These are phyloP conservation scores for Pythium oligandrum DNA, from an alignment of 352 stramenopile genomes.

Conservation along the genomic window DNA sequence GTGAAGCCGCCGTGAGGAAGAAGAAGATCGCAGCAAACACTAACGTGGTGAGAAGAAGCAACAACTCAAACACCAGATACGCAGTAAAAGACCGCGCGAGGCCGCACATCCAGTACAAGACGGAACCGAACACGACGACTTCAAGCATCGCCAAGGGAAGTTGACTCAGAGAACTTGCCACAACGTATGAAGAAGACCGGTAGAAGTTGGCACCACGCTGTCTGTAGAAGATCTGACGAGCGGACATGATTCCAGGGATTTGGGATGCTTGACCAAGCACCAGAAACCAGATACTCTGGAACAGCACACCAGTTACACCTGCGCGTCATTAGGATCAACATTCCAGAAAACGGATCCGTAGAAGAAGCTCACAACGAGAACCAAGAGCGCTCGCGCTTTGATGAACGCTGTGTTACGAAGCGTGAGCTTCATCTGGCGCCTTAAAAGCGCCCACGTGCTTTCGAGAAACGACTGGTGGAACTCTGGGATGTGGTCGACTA, in stretches of 20 bases:
- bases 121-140: constrained; percentile 47
- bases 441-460: constrained; percentile 1
- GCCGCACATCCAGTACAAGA: constrained; percentile 67
- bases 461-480: no score
- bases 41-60: constrained; percentile 34
- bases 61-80: constrained; percentile 42
- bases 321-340: constrained; percentile 6
- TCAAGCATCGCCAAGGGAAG: constrained; percentile 30
- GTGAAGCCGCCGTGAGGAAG: constrained; percentile 7
- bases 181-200: constrained; percentile 44
- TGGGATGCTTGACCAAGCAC: constrained; percentile 44
- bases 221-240: constrained; percentile 50
- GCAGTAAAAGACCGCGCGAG: constrained; percentile 24
- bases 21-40: constrained; percentile 16
- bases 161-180: constrained; percentile 18
- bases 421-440: constrained; percentile 14
- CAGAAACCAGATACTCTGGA: constrained; percentile 52
- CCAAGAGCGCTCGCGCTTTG: constrained; percentile 12
- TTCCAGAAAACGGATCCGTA: constrained; percentile 17
- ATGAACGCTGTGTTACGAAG: constrained; percentile 13
- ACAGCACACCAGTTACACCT: constrained; percentile 44
- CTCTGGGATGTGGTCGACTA: constrained; percentile 5
- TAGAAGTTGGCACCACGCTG: constrained; percentile 62
- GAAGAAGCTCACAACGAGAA: constrained; percentile 18
- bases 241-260: constrained; percentile 38